Conservation (phyloP, 352 stramenopile genomes). For the Phytopythium kandeliae region DNA sequence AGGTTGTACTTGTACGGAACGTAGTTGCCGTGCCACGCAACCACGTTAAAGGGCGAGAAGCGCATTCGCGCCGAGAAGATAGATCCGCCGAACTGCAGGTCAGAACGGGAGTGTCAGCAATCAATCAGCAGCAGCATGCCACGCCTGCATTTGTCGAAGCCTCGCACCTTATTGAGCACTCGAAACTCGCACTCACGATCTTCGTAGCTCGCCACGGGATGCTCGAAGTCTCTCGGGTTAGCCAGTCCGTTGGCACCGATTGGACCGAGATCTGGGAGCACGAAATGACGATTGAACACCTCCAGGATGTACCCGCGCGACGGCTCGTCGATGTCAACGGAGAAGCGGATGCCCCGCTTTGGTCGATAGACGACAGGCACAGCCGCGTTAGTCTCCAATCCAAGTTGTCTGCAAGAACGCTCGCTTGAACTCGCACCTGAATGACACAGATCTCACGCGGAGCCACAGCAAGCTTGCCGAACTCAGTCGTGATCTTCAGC, state of each 20-base stretch:
- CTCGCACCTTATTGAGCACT: conserved; percentile 65
- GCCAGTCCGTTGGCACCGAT: conserved; percentile 96
- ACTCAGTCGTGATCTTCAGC: conserved; percentile 92
- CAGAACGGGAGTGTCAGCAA: background rate
- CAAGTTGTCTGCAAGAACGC: too few relatives aligned
- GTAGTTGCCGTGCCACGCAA: conserved; percentile 98
- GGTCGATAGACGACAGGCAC: too few relatives aligned
- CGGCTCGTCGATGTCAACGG: conserved; percentile 77
- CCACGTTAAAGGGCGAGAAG: conserved; percentile 95
- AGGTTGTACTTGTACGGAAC: conserved; percentile 97
- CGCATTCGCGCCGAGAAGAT: conserved; percentile 82
- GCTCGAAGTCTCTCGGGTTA: conserved; percentile 94
- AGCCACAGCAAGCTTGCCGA: conserved; percentile 81
- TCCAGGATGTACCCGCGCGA: conserved; percentile 94
- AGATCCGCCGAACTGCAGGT: conserved; percentile 41
- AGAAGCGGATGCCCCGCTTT: conserved; percentile 91
- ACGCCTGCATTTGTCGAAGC: background rate
- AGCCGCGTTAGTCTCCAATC: background rate
- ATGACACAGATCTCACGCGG: conserved; percentile 95
- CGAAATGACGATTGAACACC: conserved; percentile 94
- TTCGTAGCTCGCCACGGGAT: conserved; percentile 88
- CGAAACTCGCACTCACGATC: conserved; percentile 74
- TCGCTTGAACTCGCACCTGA: conserved; percentile 46
- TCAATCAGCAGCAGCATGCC: background rate
- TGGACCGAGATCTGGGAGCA: conserved; percentile 92